These are phyloP conservation scores for Juglanconis oblonga DNA, from an alignment of 2,329 filamentous ascomycete genomes.

Conservation along the genomic window DNA sequence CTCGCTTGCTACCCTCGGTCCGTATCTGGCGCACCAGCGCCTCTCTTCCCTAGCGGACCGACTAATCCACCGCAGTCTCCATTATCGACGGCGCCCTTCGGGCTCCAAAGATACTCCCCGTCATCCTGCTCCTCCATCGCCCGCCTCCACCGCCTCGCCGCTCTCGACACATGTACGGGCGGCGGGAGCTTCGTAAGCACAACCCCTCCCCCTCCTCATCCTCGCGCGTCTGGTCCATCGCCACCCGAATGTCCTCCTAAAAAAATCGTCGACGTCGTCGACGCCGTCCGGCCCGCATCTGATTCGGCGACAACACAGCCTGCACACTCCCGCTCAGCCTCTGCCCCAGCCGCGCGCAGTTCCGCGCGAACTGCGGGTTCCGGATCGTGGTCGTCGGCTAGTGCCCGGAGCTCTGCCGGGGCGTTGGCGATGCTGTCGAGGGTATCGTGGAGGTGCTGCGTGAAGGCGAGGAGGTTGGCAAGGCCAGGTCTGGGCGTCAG, in stretches of 20 bases:
- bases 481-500: neutral
- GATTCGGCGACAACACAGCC: neutral
- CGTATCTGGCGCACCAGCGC: neutral
- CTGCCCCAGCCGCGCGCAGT: neutral
- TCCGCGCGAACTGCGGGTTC: neutral
- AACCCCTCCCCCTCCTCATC: neutral
- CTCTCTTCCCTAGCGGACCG: neutral
- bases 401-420: neutral
- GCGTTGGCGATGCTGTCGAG: neutral
- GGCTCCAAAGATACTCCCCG: neutral
- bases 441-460: neutral
- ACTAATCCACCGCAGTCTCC: neutral
- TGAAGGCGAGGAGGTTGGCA: neutral
- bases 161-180: neutral
- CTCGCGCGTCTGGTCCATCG: neutral
- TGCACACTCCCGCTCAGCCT: neutral
- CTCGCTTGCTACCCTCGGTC: neutral
- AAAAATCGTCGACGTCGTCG: neutral
- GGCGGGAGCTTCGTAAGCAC: neutral
- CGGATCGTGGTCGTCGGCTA: neutral
- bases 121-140: neutral
- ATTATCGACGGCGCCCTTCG: neutral
- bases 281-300: neutral
- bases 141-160: neutral
- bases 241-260: neutral